These are phyloP conservation scores for Blastocystis sp. DNA, from an alignment of 352 stramenopile species.

Conservation along the genomic window DNA sequence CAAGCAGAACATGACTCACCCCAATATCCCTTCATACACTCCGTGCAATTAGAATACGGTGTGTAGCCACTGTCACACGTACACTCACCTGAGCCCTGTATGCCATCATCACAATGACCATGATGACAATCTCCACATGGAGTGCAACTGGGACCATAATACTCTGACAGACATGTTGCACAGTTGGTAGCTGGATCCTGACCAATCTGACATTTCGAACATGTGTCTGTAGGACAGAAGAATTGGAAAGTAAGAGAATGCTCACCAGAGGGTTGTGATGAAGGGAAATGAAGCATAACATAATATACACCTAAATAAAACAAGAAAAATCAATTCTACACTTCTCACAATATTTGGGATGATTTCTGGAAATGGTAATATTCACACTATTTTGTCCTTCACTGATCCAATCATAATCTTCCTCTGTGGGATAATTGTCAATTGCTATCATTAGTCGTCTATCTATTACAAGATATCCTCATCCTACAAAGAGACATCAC, in stretches of 20 bases:
- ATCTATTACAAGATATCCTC: neutral
- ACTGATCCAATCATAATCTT: conserved; percentile 7
- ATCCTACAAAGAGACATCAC: neutral
- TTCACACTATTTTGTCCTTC: neutral
- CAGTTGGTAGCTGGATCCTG: conserved; percentile 73
- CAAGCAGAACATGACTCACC: conserved; percentile 74
- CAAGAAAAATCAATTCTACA: conserved; percentile 40
- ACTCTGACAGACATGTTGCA: conserved; percentile 76
- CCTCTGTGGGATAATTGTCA: neutral
- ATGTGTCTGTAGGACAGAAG: conserved; percentile 1
- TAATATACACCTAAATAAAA: neutral
- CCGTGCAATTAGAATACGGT: conserved; percentile 71
- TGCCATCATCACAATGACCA: conserved; percentile 74
- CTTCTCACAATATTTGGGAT: conserved; percentile 51
- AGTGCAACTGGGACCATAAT: conserved; percentile 72
- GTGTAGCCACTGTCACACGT: conserved; percentile 76
- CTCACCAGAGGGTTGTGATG: neutral
- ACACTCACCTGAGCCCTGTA: conserved; percentile 73
- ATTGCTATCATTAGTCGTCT: neutral
- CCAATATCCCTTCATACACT: conserved; percentile 73
- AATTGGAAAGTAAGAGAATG: neutral
- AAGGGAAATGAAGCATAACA: no score
- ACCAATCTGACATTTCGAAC: conserved; percentile 70
- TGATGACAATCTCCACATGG: conserved; percentile 76
- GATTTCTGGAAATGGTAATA: conserved; percentile 28